These are phyloP conservation scores for Lecanicillium sp. DNA, from an alignment of 2,329 filamentous ascomycete genomes.

Conservation along the genomic window DNA sequence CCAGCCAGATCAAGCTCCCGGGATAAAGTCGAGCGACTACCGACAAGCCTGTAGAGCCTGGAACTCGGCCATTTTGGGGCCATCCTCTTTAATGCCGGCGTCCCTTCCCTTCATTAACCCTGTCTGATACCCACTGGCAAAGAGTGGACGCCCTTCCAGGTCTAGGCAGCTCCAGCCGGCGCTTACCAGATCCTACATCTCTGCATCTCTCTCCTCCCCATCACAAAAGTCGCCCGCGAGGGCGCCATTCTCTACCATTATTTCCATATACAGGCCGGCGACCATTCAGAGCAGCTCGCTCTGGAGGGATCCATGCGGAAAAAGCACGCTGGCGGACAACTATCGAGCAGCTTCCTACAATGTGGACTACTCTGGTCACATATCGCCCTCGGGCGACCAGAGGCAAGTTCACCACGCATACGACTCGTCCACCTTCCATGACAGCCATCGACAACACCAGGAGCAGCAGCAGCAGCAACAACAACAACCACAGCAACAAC, in stretches of 20 bases:
- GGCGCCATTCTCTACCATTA: conserved; percentile 47
- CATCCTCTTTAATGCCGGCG: conserved; percentile 6
- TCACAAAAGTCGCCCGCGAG: conserved; percentile 40
- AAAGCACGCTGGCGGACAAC: conserved; percentile 65
- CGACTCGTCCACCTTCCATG: conserved; percentile 35
- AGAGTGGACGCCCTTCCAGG: too few relatives aligned
- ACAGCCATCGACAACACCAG: conserved; percentile 27
- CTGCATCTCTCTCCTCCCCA: background rate
- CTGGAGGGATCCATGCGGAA: conserved; percentile 69
- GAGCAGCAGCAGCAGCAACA: conserved; percentile 16
- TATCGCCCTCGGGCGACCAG: conserved; percentile 57
- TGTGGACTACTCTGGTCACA: conserved; percentile 67
- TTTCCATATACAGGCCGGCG: conserved; percentile 55
- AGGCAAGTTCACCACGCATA: conserved; percentile 58
- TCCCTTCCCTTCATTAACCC: conserved; percentile 4
- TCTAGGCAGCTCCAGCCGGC: too few relatives aligned
- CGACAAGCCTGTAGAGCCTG: too few relatives aligned
- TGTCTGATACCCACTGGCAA: conserved; percentile 7
- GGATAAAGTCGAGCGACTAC: too few relatives aligned
- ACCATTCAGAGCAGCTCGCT: conserved; percentile 69
- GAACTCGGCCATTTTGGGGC: too few relatives aligned
- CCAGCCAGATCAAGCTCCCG: too few relatives aligned
- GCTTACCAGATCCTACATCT: too few relatives aligned
- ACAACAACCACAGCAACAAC: conserved; percentile 20
- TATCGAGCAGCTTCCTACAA: conserved; percentile 68